A percentile compares a stretch with the other conserved stretches of the same genome.
phyloP scores from a whole-genome alignment of 2,329 filamentous ascomycete genomes.

The Hypoxylon sp. region DNA sequence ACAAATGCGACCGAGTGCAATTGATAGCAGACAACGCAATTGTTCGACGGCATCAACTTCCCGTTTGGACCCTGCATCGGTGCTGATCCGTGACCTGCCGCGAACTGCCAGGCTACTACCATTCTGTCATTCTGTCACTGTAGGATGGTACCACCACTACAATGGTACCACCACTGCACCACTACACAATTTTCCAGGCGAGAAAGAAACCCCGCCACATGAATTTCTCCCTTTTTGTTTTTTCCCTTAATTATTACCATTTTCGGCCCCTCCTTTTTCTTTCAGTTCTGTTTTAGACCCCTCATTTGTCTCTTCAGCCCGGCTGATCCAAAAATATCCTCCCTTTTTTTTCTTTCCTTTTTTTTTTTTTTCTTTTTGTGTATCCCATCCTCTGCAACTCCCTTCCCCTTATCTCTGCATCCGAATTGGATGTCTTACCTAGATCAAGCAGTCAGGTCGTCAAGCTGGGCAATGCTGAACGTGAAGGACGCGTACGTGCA shows the following conservation, averaged over 20 bases:
- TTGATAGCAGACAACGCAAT: background rate
- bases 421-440: conserved; percentile 23
- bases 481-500: conserved; percentile 25
- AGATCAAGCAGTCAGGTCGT: too few species aligned
- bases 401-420: conserved; percentile 36
- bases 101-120: conserved; percentile 23
- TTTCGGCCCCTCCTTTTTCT: conserved; percentile 25
- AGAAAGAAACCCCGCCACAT: conserved; percentile 34
- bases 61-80: conserved; percentile 29
- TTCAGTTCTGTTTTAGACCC: conserved; percentile 6
- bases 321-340: conserved; percentile 5
- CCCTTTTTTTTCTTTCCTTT: conserved; percentile 22
- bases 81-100: conserved; percentile 12
- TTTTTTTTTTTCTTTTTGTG: conserved; percentile 22
- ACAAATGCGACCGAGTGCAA: background rate
- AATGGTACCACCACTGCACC: background rate
- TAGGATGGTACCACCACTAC: conserved; percentile 10
- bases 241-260: conserved; percentile 14
- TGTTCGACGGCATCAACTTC: conserved; percentile 13
- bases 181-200: conserved; percentile 6
- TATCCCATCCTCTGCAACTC: conserved; percentile 36
- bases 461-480: conserved; percentile 28
- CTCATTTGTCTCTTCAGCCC: conserved; percentile 20
- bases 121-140: too few species aligned
- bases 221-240: conserved; percentile 13